Percentiles rank a stretch among this genome's conserved stretches.
Evolutionary conservation across 805 yeast genomes (phyloP).

Genomic region (Saccharomycopsis javanensis): DNA sequence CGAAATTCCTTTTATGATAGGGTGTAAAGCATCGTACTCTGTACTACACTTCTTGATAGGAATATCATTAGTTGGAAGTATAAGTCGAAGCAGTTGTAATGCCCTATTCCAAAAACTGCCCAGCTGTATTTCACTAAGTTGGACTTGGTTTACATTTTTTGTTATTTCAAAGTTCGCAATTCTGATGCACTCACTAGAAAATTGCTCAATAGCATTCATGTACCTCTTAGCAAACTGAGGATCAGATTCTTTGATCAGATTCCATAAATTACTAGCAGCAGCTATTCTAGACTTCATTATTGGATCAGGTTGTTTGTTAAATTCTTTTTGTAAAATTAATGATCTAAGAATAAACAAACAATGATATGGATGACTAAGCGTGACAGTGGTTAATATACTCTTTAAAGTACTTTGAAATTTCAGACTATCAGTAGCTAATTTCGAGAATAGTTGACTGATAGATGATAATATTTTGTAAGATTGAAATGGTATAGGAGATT

Average conservation of each 20-base stretch:
- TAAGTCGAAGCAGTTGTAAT: constrained; percentile 39
- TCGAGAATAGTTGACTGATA: constrained; percentile 73
- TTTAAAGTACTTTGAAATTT: constrained; percentile 49
- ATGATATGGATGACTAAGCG: constrained; percentile 61
- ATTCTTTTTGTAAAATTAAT: constrained; percentile 36
- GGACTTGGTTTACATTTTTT: not conserved
- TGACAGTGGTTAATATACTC: constrained; percentile 36
- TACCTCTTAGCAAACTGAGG: constrained; percentile 25
- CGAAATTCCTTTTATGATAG: constrained; percentile 39
- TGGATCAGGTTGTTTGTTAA: constrained; percentile 27
- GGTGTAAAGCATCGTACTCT: constrained; percentile 34
- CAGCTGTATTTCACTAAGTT: constrained; percentile 27
- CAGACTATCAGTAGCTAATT: constrained; percentile 41
- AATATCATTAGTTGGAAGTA: constrained; percentile 56
- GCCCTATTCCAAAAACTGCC: constrained; percentile 51
- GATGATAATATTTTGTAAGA: constrained; percentile 58
- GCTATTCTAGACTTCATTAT: constrained; percentile 36
- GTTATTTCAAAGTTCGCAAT: constrained; percentile 40
- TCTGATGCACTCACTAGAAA: constrained; percentile 42
- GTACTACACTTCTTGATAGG: constrained; percentile 30
- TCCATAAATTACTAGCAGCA: constrained; percentile 45
- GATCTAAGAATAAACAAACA: constrained; percentile 55
- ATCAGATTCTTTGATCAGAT: constrained; percentile 11
- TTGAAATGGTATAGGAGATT: constrained; percentile 35
- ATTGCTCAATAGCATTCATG: constrained; percentile 36